A percentile compares a stretch with the other conserved stretches of the same genome.
Conservation (phyloP, 2,329 filamentous ascomycete species). For the Colletotrichum siamense region DNA sequence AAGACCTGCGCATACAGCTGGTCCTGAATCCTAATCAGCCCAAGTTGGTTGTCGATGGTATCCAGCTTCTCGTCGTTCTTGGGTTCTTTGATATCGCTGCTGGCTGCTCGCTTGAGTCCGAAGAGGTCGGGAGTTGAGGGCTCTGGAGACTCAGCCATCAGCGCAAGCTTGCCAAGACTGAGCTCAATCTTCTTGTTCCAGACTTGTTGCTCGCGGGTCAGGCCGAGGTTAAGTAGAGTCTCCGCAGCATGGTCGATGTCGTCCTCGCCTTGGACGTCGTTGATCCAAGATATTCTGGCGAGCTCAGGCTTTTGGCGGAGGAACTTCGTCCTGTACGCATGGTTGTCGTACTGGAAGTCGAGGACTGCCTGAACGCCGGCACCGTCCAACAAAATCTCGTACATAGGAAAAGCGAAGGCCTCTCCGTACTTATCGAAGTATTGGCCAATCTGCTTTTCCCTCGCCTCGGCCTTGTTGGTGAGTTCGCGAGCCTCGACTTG, state of each 20-base stretch:
- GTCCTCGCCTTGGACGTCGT: conserved; percentile 80
- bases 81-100: conserved; percentile 44
- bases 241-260: conserved; percentile 77
- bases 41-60: conserved; percentile 67
- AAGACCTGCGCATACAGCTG: conserved; percentile 74
- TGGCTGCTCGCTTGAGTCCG: conserved; percentile 35
- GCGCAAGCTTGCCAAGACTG: conserved; percentile 83
- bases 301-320: conserved; percentile 74
- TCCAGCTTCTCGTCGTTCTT: conserved; percentile 49
- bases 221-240: conserved; percentile 73
- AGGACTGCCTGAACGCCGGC: conserved; percentile 73
- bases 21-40: conserved; percentile 81
- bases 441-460: conserved; percentile 50
- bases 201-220: conserved; percentile 75
- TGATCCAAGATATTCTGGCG: conserved; percentile 90
- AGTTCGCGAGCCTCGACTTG: conserved; percentile 33
- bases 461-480: conserved; percentile 49
- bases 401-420: conserved; percentile 77
- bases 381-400: conserved; percentile 75
- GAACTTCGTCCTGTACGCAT: conserved; percentile 77
- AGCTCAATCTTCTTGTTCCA: conserved; percentile 96
- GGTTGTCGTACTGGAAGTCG: conserved; percentile 71
- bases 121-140: conserved; percentile 24
- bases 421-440: conserved; percentile 71
- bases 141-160: conserved; percentile 65